A percentile compares a stretch with the other conserved stretches of the same genome.
Conservation (phyloP, 768 basidiomycete species). For the Rhodotorula babjevae region DNA sequence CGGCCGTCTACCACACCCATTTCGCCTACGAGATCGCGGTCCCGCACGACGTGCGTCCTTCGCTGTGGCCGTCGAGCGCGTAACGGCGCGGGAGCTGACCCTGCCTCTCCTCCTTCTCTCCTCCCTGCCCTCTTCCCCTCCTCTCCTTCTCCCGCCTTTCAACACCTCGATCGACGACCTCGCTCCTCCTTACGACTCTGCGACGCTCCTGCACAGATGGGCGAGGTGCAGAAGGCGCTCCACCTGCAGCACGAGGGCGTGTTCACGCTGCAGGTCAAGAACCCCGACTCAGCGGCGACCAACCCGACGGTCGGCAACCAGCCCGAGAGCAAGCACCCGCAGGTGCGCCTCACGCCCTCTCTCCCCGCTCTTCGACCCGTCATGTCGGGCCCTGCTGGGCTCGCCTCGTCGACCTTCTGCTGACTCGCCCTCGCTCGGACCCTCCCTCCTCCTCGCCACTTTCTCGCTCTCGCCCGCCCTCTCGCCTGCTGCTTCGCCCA, state of each 20-base stretch:
- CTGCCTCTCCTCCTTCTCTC: no score
- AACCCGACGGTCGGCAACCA: slow-evolving; percentile 46
- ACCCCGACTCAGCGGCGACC: slow-evolving; percentile 54
- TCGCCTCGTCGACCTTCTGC: no score
- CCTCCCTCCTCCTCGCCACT: no score
- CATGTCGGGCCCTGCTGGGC: no score
- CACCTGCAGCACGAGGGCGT: slow-evolving; percentile 57
- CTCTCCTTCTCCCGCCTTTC: background rate
- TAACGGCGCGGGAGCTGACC: no score
- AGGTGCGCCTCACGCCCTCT: background rate
- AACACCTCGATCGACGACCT: no score
- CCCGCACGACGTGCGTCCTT: slow-evolving; percentile 53
- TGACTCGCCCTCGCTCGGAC: no score
- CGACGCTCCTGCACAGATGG: slow-evolving; percentile 46
- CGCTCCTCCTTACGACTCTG: slow-evolving; percentile 40
- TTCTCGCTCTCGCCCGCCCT: background rate
- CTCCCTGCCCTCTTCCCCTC: background rate
- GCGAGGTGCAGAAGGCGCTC: slow-evolving; percentile 58
- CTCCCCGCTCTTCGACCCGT: no score
- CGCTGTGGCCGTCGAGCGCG: no score
- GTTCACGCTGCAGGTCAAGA: slow-evolving; percentile 61
- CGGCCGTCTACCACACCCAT: slow-evolving; percentile 55
- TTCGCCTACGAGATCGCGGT: slow-evolving; percentile 40
- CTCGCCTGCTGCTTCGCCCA: background rate
- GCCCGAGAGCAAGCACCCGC: slow-evolving; percentile 20